These are phyloP conservation scores for Vitis hybrid DNA, from an alignment of 177 flowering plant species.

Conservation along the genomic window DNA sequence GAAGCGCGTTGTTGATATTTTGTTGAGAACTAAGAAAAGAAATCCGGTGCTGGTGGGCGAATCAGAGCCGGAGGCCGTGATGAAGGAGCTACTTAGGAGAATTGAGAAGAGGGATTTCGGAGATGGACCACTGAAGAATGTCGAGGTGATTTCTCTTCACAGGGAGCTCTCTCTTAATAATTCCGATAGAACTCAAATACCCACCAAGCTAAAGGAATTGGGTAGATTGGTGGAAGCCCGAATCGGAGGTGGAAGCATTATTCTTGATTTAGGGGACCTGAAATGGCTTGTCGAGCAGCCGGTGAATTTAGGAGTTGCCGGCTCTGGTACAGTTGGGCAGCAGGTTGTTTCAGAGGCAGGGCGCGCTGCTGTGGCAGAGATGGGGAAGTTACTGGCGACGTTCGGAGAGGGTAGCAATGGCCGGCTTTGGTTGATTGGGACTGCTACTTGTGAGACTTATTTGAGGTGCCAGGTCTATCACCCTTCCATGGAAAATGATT, in stretches of 20 bases:
- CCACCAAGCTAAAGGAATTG: conserved; percentile 47
- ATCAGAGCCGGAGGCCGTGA: conserved; percentile 62
- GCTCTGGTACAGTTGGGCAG: conserved; percentile 29
- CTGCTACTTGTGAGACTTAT: conserved; percentile 95
- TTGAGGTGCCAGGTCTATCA: conserved; percentile 91
- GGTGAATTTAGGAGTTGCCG: conserved; percentile 25
- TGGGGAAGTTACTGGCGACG: conserved; percentile 63
- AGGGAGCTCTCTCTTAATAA: conserved; percentile 33
- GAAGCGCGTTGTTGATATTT: conserved; percentile 56
- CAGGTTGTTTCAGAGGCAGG: conserved; percentile 55
- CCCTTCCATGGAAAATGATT: conserved; percentile 83
- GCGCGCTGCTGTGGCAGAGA: conserved; percentile 56
- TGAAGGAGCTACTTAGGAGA: conserved; percentile 55
- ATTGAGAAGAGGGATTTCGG: conserved; percentile 62
- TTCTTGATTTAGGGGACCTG: conserved; percentile 82
- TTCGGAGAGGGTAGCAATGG: conserved; percentile 36
- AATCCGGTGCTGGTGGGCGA: conserved; percentile 90
- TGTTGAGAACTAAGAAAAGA: conserved; percentile 54
- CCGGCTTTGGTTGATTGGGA: conserved; percentile 81
- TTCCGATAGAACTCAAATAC: conserved; percentile 36
- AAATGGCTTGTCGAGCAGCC: conserved; percentile 90
- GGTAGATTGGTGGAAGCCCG: conserved; percentile 43
- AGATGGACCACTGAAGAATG: conserved; percentile 48
- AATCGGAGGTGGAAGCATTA: conserved; percentile 48
- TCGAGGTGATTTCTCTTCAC: conserved; percentile 51